A percentile compares a stretch with the other conserved stretches of the same genome.
phyloP scores from a whole-genome alignment of 352 stramenopile species.

The Nothophytophthora sp. region DNA sequence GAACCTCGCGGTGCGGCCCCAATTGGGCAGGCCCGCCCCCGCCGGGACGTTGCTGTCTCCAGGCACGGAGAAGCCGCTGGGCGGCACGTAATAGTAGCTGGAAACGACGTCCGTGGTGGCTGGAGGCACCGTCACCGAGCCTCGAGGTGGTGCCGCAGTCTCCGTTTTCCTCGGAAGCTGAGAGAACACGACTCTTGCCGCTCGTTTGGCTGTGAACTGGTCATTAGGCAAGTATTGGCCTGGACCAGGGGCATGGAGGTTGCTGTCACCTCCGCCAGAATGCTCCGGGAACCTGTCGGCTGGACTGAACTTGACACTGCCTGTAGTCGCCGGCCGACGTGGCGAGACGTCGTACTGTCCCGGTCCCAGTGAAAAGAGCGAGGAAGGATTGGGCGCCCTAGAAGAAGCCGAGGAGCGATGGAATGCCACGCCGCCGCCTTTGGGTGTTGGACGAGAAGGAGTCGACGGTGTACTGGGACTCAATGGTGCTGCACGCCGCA shows the following conservation, averaged over 20 bases:
- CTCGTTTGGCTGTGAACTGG: constrained; percentile 25
- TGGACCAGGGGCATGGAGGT: constrained; percentile 31
- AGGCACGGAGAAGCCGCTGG: constrained; percentile 33
- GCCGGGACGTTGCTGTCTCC: constrained; percentile 10
- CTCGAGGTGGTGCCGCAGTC: constrained; percentile 21
- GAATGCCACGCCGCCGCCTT: constrained; percentile 47
- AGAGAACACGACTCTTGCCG: constrained; percentile 47
- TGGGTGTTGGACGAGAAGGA: constrained; percentile 8
- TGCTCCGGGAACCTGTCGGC: constrained; percentile 61
- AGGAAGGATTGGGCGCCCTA: constrained; percentile 25
- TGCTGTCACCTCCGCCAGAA: constrained; percentile 28
- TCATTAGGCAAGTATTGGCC: constrained; percentile 56
- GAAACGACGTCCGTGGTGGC: constrained; percentile 51
- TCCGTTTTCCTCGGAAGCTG: constrained; percentile 47
- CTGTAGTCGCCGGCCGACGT: constrained; percentile 20
- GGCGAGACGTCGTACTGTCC: constrained; percentile 54
- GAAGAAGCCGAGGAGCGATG: constrained; percentile 28
- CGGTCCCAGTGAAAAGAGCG: constrained; percentile 52
- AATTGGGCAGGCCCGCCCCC: constrained; percentile 36
- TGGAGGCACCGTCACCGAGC: constrained; percentile 9
- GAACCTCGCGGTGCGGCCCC: constrained; percentile 47
- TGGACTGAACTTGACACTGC: constrained; percentile 56
- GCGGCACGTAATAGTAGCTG: constrained; percentile 60
- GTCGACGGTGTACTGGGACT: constrained; percentile 5
- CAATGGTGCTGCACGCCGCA: background rate